Evolutionary conservation across 2,329 filamentous ascomycete species (phyloP).

Genomic region (Teratosphaeria pseudoeucalypti): DNA sequence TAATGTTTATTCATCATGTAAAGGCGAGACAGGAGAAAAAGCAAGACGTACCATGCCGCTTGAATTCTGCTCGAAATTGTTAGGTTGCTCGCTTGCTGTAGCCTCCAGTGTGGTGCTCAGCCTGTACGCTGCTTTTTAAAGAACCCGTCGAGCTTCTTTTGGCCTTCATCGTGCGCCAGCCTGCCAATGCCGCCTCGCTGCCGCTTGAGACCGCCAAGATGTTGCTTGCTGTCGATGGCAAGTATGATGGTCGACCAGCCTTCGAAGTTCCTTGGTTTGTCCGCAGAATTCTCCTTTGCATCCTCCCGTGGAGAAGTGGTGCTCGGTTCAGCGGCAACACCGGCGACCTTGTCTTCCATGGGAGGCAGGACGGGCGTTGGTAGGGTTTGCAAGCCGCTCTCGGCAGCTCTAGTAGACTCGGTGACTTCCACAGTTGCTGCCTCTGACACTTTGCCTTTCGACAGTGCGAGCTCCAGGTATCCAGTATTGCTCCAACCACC

Average conservation of each 20-base stretch:
- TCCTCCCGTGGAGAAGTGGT: background rate
- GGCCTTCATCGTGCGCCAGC: constrained; percentile 60
- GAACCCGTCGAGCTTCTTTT: constrained; percentile 67
- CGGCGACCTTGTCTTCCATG: background rate
- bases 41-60: background rate
- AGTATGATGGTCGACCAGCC: constrained; percentile 45
- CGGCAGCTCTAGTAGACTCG: background rate
- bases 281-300: background rate
- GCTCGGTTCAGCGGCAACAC: background rate
- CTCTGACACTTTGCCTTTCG: background rate
- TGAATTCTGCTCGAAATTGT: background rate
- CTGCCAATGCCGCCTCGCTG: constrained; percentile 76
- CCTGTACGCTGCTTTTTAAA: constrained; percentile 44
- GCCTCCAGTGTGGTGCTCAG: constrained; percentile 6
- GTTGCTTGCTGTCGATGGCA: constrained; percentile 57
- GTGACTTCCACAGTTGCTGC: background rate
- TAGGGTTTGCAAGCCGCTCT: background rate
- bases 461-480: constrained; percentile 38
- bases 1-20: constrained; percentile 20
- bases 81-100: background rate
- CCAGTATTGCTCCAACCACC: constrained; percentile 59
- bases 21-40: background rate
- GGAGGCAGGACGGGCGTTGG: background rate
- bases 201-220: constrained; percentile 65
- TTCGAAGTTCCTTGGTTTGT: constrained; percentile 8